Evolutionary conservation across 352 stramenopile species (phyloP), one percentile per base, ranked within the genome.

Genomic region (Halophytophthora polymorphica): DNA sequence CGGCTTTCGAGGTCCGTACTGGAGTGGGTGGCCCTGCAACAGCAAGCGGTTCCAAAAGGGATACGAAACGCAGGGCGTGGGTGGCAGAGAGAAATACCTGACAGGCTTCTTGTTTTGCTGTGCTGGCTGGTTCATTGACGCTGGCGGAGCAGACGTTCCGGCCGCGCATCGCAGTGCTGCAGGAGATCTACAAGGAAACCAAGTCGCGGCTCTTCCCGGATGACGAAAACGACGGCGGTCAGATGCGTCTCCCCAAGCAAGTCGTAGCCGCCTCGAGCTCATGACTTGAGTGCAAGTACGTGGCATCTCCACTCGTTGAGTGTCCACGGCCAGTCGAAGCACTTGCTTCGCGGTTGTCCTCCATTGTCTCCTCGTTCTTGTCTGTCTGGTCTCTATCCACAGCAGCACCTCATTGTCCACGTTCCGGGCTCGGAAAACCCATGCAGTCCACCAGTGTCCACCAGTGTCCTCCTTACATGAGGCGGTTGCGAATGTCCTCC

Each of bases 401-500:
- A 29, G n/a, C n/a, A n/a, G n/a, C n/a, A n/a, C n/a, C n/a, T n/a
- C n/a, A n/a, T n/a, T n/a, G n/a, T n/a, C n/a, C n/a, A 62, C 45
- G 25, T 19, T 34, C 23, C 43, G n/a, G n/a, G n/a, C n/a, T n/a
- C n/a, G n/a, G n/a, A n/a, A n/a, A n/a, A n/a, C n/a, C n/a, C n/a
- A n/a, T n/a, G n/a, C n/a, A n/a, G n/a, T n/a, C n/a, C n/a, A n/a
- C n/a, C n/a, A n/a, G n/a, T n/a, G n/a, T n/a, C n/a, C n/a, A n/a
- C n/a, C n/a, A n/a, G 42, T 10, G 31, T 41, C 19, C 23, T 41
- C 23, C 28, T 66, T 98, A 99, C 31, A 99, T 62, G 19, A 99
- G 67, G 38, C 91, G 78, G 71, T 99, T 98, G 61, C 93, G 84
- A 61, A 98, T 97, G 60, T 99, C 96, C 69, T 99, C 96, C 17